These are phyloP conservation scores for Neonectria punicea DNA, from an alignment of 2,329 filamentous ascomycete species.

Conservation along the genomic window DNA sequence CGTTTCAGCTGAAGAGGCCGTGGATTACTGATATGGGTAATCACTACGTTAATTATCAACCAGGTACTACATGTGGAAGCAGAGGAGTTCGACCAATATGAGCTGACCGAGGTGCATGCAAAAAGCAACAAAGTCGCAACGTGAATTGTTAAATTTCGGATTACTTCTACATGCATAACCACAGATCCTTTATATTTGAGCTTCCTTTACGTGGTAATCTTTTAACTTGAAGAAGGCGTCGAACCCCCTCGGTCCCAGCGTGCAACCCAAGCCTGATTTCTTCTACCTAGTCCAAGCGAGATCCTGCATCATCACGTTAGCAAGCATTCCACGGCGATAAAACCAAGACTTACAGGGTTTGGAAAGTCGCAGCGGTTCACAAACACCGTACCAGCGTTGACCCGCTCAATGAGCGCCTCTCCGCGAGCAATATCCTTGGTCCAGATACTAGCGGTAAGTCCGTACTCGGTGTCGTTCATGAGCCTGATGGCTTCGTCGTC, in stretches of 20 bases:
- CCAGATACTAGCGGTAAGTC: constrained; percentile 93
- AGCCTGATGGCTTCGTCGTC: constrained; percentile 83
- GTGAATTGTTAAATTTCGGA: too few relatives aligned
- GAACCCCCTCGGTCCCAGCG: constrained; percentile 87
- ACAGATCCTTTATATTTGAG: constrained; percentile 44
- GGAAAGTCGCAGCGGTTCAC: constrained; percentile 91
- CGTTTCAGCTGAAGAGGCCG: too few relatives aligned
- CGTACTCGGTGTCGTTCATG: constrained; percentile 96
- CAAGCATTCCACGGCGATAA: not conserved
- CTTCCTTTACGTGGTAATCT: constrained; percentile 91
- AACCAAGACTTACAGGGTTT: constrained; percentile 74
- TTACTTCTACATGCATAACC: too few relatives aligned
- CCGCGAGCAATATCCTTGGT: constrained; percentile 83
- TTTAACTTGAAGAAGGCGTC: constrained; percentile 95
- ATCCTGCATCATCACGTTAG: constrained; percentile 63
- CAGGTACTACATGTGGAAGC: too few relatives aligned
- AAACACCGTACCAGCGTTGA: constrained; percentile 94
- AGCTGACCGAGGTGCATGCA: too few relatives aligned
- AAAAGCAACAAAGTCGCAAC: too few relatives aligned
- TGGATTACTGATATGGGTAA: too few relatives aligned
- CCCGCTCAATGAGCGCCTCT: constrained; percentile 77
- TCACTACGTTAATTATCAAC: too few relatives aligned
- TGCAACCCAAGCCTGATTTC: constrained; percentile 90
- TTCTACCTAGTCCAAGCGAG: constrained; percentile 97
- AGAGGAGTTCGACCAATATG: too few relatives aligned